These are phyloP conservation scores for Nematocida displodere DNA, from an alignment of 371 early-diverging fungal species.

Conservation along the genomic window DNA sequence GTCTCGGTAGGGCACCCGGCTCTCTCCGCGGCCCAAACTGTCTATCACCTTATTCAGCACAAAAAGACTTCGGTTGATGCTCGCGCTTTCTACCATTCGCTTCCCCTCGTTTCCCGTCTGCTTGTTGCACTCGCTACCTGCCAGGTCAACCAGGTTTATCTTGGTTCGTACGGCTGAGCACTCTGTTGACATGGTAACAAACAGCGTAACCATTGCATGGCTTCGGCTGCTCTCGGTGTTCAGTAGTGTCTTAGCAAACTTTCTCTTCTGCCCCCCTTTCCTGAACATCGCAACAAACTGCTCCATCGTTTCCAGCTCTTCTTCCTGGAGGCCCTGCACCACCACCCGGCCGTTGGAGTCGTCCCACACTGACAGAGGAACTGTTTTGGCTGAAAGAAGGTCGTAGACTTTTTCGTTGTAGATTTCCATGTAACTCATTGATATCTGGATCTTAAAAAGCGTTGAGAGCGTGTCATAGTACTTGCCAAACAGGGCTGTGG, in stretches of 20 bases:
- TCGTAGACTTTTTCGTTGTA: conserved; percentile 59
- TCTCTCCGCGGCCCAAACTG: conserved; percentile 68
- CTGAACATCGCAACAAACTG: conserved; percentile 67
- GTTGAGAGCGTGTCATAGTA: conserved; percentile 38
- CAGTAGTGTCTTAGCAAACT: conserved; percentile 69
- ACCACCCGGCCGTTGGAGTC: conserved; percentile 64
- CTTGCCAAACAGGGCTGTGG: conserved; percentile 49
- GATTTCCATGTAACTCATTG: conserved; percentile 57
- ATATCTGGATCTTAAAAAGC: conserved; percentile 26
- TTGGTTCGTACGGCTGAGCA: conserved; percentile 62
- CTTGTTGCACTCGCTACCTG: conserved; percentile 73
- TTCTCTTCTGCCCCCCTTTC: conserved; percentile 68
- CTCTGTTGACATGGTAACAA: conserved; percentile 1
- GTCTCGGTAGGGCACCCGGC: conserved; percentile 82
- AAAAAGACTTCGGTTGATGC: conserved; percentile 72
- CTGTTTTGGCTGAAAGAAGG: background rate
- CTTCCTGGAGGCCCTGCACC: conserved; percentile 65
- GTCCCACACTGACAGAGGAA: conserved; percentile 19
- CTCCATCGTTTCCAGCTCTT: conserved; percentile 65
- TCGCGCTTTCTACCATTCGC: conserved; percentile 69
- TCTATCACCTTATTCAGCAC: conserved; percentile 71
- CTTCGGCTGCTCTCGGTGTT: conserved; percentile 69
- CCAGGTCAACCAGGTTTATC: conserved; percentile 70
- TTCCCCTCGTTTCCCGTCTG: conserved; percentile 69
- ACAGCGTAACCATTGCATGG: conserved; percentile 12